A percentile compares a stretch with the other conserved stretches of the same genome.
Evolutionary conservation across 2,329 filamentous ascomycete genomes (phyloP).

Genomic region (Trichoderma breve): DNA sequence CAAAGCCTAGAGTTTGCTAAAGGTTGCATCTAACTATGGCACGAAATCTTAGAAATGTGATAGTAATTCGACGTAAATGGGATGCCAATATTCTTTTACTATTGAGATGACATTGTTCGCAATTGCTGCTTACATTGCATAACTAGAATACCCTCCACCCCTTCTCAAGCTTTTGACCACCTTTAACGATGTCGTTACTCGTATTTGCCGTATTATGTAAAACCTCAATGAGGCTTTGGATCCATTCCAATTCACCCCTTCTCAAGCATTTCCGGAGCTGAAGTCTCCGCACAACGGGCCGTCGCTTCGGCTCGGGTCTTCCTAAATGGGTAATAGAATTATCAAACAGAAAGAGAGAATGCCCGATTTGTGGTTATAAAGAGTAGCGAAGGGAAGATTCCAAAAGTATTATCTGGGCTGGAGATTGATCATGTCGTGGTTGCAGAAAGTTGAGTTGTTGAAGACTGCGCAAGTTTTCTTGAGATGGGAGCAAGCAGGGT

Average conservation of each 20-base stretch:
- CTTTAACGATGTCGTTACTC: not conserved
- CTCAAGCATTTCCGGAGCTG: not conserved
- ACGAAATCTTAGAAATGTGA: too few species aligned
- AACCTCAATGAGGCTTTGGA: not conserved
- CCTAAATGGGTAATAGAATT: not conserved
- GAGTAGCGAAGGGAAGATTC: too few species aligned
- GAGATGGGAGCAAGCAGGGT: not conserved
- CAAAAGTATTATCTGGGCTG: not conserved
- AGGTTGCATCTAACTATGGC: conserved; percentile 33
- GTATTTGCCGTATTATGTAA: not conserved
- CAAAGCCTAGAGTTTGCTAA: conserved; percentile 65
- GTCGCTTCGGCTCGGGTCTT: not conserved
- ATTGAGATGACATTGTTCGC: not conserved
- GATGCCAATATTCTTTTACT: not conserved
- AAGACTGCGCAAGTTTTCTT: not conserved
- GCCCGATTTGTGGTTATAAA: not conserved
- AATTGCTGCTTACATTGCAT: not conserved
- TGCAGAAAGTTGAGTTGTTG: not conserved
- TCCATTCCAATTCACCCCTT: not conserved
- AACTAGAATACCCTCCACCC: not conserved
- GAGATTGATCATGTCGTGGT: not conserved
- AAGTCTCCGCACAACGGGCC: not conserved
- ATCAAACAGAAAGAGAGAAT: too few species aligned
- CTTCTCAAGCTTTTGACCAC: not conserved
- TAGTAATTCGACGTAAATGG: too few species aligned